These are phyloP conservation scores for Rhizopogon vulgaris DNA, from an alignment of 768 basidiomycete genomes.

Conservation along the genomic window DNA sequence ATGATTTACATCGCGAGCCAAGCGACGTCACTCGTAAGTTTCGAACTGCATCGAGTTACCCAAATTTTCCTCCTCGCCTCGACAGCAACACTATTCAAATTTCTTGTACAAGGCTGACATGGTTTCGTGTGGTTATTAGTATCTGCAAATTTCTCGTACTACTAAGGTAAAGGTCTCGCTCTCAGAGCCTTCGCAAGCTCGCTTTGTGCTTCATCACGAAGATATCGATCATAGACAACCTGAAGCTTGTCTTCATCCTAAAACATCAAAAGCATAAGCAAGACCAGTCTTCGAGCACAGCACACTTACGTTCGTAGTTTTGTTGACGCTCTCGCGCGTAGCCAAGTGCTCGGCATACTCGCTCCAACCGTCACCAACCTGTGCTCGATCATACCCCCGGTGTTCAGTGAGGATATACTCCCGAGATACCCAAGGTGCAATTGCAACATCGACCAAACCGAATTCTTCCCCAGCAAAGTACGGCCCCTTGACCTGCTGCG, in stretches of 20 bases:
- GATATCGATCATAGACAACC: slow-evolving; percentile 47
- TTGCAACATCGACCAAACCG: slow-evolving; percentile 44
- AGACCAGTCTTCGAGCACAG: not conserved
- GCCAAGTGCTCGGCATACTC: slow-evolving; percentile 37
- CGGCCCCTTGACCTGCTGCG: slow-evolving; percentile 37
- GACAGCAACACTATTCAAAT: too few species aligned
- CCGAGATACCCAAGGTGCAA: slow-evolving; percentile 50
- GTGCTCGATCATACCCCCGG: slow-evolving; percentile 38
- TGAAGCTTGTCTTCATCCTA: slow-evolving; percentile 38
- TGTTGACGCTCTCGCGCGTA: slow-evolving; percentile 39
- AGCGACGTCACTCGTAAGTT: too few species aligned
- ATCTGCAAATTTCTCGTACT: too few species aligned
- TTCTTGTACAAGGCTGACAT: too few species aligned
- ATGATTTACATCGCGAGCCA: too few species aligned
- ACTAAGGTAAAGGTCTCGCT: slow-evolving; percentile 31
- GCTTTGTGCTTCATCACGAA: slow-evolving; percentile 51
- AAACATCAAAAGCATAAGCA: not conserved
- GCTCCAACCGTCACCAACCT: slow-evolving; percentile 39
- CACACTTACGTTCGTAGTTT: slow-evolving; percentile 35
- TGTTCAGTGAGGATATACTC: slow-evolving; percentile 46
- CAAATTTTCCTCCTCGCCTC: too few species aligned
- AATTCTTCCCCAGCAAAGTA: slow-evolving; percentile 54
- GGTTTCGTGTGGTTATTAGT: too few species aligned
- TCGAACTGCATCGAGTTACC: too few species aligned
- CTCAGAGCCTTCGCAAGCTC: slow-evolving; percentile 47